Evolutionary conservation across 345 rosid species (phyloP), one percentile per base, ranked within the genome.

Genomic region (Salix udensis): DNA sequence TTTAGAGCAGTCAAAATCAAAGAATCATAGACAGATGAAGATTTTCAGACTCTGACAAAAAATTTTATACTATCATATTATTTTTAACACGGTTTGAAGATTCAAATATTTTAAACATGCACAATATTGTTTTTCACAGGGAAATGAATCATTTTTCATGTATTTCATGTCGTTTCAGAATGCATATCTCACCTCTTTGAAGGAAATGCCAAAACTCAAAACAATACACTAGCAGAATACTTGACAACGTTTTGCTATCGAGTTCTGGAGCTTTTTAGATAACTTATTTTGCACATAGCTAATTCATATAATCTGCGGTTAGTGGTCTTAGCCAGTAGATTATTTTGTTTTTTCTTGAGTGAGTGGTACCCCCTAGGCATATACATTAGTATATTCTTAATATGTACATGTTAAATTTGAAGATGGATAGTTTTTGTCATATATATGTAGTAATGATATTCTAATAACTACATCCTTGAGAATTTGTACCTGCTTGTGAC

Each of bases 401-500:
- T 9, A 23, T 53, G 21, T 7, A 53, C 12, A 0, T 53, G 21
- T 7, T 21, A 53, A 23, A 53, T 7, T 19, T 2, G 37, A 30
- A 64, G 9, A 15, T n/a, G 50, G 19, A 60, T 14, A 39, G 24
- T 55, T 58, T 52, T 60, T 23, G 26, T 31, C 42, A 34, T 24
- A 2, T 40, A 34, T 24, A 5, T 40, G 9, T 60, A 7, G 6
- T 50, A 9, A 11, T 60, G 24, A 73, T 30, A 66, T 30, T 3
- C 58, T 21, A 75, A 36, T 16, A 4, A 40, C 26, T 42, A 55
- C 67, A 21, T 1, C 61, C 28, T 19, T 58, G 46, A 65, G 60
- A 34, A 67, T 2, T 60, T 15, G 10, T 76, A 69, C 75, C 78
- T 81, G 79, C 60, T 61, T 31, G n/a, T 13, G 34, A 74, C 67